Base-by-base conservation (phyloP, 805 yeast species). In the Schwanniomyces polymorphus region DNA sequence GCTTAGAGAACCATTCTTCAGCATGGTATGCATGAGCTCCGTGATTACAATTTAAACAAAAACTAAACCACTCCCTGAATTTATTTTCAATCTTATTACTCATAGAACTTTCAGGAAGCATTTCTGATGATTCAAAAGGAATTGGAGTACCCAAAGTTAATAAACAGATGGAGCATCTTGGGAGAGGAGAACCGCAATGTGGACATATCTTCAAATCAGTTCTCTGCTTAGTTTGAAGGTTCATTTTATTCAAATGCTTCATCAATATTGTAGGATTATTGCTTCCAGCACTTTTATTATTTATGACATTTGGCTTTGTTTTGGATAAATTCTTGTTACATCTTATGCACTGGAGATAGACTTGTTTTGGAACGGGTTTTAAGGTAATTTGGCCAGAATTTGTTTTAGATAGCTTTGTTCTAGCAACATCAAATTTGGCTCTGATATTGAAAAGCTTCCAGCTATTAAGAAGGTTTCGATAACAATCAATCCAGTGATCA, bases 11-110 rank as follows among this genome's bases (percentile, higher is more conserved):
- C 99, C 99, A 92, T 58, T 91, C 95, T 52, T 88, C 91, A 0
- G 97, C 97, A 63, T 92, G 99, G 4, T 87, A 91, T 0, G 96
- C 91, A 68, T 92, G 99, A 81, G 85, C 85, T 0, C 97, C 96
- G 58, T 92, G 99, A 60, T 87, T 89, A 62, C 99, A 92, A 28
- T 85, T 81, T 53, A 92, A 68, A 59, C 99, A 92, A 67, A 90
- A 90, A 55, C 94, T 88, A 55, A 92, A 91, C 96, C 97, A 90
- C 52, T 86, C 86, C 49, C 82, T 79, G 61, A 87, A 81, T 49
- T 70, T 67, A 16, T 70, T 66, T 48, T 72, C 78, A 21, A 72
- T 65, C 23, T 59, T 57, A 18, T 52, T 55, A 17, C 50, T 52
- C 14, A 48, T 14, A 3, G 55, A 41, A 7, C 35, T 35, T 23